phyloP scores from a whole-genome alignment of 1,284 basidiomycete species.

The Cryptococcus hybrid region DNA sequence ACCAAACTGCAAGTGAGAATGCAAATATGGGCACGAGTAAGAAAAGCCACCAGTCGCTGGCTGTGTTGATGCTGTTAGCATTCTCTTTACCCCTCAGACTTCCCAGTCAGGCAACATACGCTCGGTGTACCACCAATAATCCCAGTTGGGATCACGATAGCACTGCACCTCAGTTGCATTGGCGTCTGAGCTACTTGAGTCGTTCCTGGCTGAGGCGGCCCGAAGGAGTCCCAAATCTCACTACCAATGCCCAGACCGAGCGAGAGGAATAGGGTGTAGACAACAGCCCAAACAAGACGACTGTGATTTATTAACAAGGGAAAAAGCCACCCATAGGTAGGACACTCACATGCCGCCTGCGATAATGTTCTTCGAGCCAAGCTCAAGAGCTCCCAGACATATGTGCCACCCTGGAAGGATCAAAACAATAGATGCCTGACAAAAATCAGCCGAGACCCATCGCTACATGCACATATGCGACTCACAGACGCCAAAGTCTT shows the following conservation, averaged over 20 bases:
- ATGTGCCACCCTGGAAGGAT: slow-evolving; percentile 37
- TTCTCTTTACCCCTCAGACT: background rate
- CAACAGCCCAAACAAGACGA: slow-evolving; percentile 33
- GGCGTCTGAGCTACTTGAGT: background rate
- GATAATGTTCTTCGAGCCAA: slow-evolving; percentile 31
- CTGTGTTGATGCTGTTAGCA: background rate
- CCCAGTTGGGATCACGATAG: slow-evolving; percentile 17
- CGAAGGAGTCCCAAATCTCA: slow-evolving; percentile 32
- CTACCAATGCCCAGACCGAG: slow-evolving; percentile 32
- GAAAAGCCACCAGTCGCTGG: slow-evolving; percentile 30
- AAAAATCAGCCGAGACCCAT: background rate
- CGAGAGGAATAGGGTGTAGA: slow-evolving; percentile 35
- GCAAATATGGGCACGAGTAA: slow-evolving; percentile 30
- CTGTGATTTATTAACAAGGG: slow-evolving; percentile 4
- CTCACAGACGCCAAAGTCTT: slow-evolving; percentile 27
- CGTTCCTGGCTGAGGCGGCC: slow-evolving; percentile 18
- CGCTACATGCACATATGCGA: background rate
- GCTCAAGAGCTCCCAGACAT: slow-evolving; percentile 32
- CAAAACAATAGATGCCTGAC: slow-evolving; percentile 27
- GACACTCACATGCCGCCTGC: slow-evolving; percentile 31
- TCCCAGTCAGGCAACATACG: slow-evolving; percentile 4
- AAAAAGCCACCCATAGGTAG: background rate
- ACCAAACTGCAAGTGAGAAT: slow-evolving; percentile 29
- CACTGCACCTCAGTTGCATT: slow-evolving; percentile 23
- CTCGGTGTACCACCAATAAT: slow-evolving; percentile 29